Evolutionary conservation across 1,139 yeast species (phyloP).

Genomic region (Geotrichum bryndzae): DNA sequence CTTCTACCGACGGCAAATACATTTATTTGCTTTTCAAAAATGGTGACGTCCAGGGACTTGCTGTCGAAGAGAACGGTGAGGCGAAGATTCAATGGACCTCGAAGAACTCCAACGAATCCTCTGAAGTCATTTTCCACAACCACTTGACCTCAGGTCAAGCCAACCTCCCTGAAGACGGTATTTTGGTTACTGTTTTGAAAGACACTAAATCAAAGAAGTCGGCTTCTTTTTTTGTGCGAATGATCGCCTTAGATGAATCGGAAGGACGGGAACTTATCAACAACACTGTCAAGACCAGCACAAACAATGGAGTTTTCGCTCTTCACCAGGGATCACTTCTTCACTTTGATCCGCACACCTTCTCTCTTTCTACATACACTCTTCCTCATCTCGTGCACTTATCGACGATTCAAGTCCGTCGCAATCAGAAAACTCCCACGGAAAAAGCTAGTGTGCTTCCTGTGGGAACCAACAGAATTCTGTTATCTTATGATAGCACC

Average conservation of each 20-base stretch:
- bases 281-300: slow-evolving; percentile 19
- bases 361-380: slow-evolving; percentile 12
- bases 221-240: slow-evolving; percentile 20
- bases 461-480: slow-evolving; percentile 16
- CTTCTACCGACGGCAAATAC: slow-evolving; percentile 17
- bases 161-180: slow-evolving; percentile 24
- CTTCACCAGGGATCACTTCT: slow-evolving; percentile 16
- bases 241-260: slow-evolving; percentile 22
- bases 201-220: slow-evolving; percentile 20
- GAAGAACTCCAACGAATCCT: slow-evolving; percentile 20
- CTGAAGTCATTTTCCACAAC: slow-evolving; percentile 20
- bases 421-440: slow-evolving; percentile 8
- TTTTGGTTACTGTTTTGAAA: slow-evolving; percentile 23
- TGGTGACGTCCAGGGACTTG: slow-evolving; percentile 22
- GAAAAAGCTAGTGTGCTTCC: slow-evolving; percentile 8
- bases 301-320: slow-evolving; percentile 12
- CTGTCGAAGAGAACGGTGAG: slow-evolving; percentile 12
- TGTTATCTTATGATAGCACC: slow-evolving; percentile 14
- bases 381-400: slow-evolving; percentile 8
- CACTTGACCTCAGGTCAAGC: slow-evolving; percentile 16
- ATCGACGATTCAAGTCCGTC: slow-evolving; percentile 14
- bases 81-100: slow-evolving; percentile 21
- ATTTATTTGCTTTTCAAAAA: slow-evolving; percentile 22
- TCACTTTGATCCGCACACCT: slow-evolving; percentile 12
- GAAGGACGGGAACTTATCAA: slow-evolving; percentile 20